A percentile compares a stretch with the other conserved stretches of the same genome.
These are phyloP conservation scores for Ochromonas danica DNA, from an alignment of 108 stramenopile species.

Conservation along the genomic window DNA sequence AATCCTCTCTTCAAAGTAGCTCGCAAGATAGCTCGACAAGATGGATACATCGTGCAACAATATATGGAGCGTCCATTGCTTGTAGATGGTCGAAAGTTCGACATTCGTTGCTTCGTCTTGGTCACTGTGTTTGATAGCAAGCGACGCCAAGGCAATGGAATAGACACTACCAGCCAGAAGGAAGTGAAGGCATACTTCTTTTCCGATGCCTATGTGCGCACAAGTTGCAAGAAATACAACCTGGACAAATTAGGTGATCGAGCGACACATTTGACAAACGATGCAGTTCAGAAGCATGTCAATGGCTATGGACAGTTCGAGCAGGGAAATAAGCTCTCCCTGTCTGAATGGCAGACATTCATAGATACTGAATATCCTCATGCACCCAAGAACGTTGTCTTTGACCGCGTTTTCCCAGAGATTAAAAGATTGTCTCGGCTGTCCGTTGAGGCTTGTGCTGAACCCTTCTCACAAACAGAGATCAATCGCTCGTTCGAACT, in stretches of 20 bases:
- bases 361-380: constrained; percentile 37
- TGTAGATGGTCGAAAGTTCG: constrained; percentile 54
- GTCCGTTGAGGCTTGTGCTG: background rate
- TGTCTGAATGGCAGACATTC: constrained; percentile 35
- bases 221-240: constrained; percentile 8
- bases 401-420: constrained; percentile 7
- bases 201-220: constrained; percentile 12
- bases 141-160: background rate
- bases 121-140: constrained; percentile 32
- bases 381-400: background rate
- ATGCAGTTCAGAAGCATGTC: constrained; percentile 49
- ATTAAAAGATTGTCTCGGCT: constrained; percentile 2
- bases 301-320: constrained; percentile 46
- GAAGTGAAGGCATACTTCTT: constrained; percentile 21
- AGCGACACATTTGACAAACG: constrained; percentile 49
- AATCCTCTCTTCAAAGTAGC: background rate
- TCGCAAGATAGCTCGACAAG: background rate
- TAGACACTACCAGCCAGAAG: background rate
- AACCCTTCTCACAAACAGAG: background rate
- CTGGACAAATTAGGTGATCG: constrained; percentile 34
- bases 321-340: constrained; percentile 47
- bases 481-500: constrained; percentile 45
- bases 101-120: constrained; percentile 54
- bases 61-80: constrained; percentile 54
- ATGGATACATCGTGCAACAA: constrained; percentile 39